Conservation (phyloP, 2,329 filamentous ascomycete species). For the Cordyceps militaris region DNA sequence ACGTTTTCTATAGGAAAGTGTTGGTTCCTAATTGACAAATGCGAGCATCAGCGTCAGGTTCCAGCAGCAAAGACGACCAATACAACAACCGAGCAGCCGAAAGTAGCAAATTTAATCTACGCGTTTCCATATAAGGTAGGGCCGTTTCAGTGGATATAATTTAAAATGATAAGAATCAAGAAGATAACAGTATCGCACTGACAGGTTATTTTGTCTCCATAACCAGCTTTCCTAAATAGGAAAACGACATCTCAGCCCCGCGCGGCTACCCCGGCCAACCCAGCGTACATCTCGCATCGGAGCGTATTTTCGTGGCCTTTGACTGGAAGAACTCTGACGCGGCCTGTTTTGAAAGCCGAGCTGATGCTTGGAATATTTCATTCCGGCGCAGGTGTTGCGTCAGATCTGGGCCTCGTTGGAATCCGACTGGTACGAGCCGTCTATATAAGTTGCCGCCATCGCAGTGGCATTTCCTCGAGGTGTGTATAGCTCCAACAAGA, state of each 20-base stretch:
- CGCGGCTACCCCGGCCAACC: neutral
- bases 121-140: too few species aligned
- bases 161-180: too few species aligned
- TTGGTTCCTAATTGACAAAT: too few species aligned
- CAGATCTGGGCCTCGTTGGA: neutral
- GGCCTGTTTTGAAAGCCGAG: neutral
- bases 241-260: slow-evolving; percentile 4
- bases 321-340: neutral
- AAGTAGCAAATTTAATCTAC: too few species aligned
- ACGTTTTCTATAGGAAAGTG: too few species aligned
- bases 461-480: neutral
- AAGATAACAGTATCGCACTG: too few species aligned
- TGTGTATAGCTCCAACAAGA: neutral
- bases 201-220: neutral
- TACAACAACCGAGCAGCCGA: too few species aligned
- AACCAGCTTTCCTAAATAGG: neutral
- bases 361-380: neutral
- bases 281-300: neutral
- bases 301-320: neutral
- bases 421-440: slow-evolving; percentile 3
- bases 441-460: neutral
- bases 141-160: too few species aligned
- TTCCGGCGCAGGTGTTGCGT: neutral
- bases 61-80: too few species aligned
- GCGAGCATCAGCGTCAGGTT: too few species aligned